Evolutionary conservation across 768 basidiomycete species (phyloP), one percentile per base, ranked within the genome.

Genomic region (Lactarius akahatsu): DNA sequence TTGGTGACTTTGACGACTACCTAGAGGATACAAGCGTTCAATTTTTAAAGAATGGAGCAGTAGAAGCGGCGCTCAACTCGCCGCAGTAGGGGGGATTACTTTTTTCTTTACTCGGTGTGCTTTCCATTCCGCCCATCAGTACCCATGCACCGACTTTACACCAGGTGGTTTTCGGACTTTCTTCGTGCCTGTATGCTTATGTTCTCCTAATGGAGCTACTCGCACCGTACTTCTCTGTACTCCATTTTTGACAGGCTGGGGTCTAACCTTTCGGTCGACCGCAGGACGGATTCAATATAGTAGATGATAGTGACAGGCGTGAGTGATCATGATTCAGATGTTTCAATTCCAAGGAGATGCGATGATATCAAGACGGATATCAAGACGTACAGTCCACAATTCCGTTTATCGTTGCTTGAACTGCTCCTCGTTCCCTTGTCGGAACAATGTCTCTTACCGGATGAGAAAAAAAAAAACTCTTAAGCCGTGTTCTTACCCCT

Each of bases 1-100:
- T 93, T 64, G 88, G 86, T 4, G 91, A 93, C 74, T 92, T 92
- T 68, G 91, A 93, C 65, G 91, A 92, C 70, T 89, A 92, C 76
- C 75, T 92, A 56, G 91, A 91, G 76, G 86, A 91, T 74, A 86
- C 87, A 57, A 83, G 74, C 50, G 75, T 79, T 64, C 82, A 83
- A 64, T 84, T 82, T 82, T 68, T 85, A 66, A 74, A 73, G 58
- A 84, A 85, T 56, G 69, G 57, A 28, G 74, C 65, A 1, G 68
- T 69, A 36, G 54, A 23, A 18, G 18, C 34, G 2, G 59, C 61
- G 30, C 63, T 70, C 50, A 45, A 13, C 41, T 38, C 43, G 9
- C 32, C 16, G 7, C 50, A 47, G 13, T 28, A 60, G 50, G 1
- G 45, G 20, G 8, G 5, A n/a, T 20, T 3, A 1, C 8, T 45